These are phyloP conservation scores for Mucor lusitanicus DNA, from an alignment of 371 early-diverging fungal species.

Conservation along the genomic window DNA sequence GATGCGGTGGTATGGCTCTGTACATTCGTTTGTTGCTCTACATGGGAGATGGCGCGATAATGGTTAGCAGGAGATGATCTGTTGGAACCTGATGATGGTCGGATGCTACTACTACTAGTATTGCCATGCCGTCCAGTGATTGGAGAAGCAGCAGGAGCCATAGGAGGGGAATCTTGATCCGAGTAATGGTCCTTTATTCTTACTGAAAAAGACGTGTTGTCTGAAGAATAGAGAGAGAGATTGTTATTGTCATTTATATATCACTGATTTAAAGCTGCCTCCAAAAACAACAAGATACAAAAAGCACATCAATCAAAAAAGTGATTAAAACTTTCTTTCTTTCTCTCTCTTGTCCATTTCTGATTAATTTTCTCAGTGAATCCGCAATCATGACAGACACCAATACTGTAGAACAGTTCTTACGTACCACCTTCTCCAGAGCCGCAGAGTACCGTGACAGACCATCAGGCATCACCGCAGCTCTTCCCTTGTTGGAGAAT, in stretches of 20 bases:
- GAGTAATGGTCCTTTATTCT: slow-evolving; percentile 18
- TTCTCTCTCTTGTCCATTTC: no score
- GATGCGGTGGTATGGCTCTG: neutral
- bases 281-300: no score
- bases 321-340: no score
- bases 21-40: neutral
- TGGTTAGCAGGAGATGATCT: neutral
- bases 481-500: no score
- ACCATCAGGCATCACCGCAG: no score
- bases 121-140: neutral
- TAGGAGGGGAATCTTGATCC: slow-evolving; percentile 11
- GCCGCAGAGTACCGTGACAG: no score
- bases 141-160: neutral
- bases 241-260: slow-evolving; percentile 13
- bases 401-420: no score
- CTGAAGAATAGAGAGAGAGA: neutral
- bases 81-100: neutral
- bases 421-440: no score
- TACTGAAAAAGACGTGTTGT: slow-evolving; percentile 1
- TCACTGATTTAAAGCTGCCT: no score
- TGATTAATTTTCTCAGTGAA: no score
- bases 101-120: neutral
- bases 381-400: no score
- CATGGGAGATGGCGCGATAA: neutral
- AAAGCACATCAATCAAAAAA: no score